Evolutionary conservation across 495 filamentous ascomycete genomes (phyloP).

Genomic region (Penicillium bialowiezense): DNA sequence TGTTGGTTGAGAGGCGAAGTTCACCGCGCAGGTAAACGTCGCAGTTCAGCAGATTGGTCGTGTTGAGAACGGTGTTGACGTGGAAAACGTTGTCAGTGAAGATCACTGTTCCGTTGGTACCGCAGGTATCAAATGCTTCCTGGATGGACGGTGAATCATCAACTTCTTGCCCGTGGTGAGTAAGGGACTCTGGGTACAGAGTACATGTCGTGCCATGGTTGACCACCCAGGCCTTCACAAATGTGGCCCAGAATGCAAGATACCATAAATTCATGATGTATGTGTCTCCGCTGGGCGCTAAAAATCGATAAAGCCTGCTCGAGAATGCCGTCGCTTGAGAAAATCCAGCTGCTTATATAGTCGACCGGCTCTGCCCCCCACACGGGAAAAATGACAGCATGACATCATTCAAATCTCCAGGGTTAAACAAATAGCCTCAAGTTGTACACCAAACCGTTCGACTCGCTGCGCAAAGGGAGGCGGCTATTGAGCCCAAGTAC

Average conservation of each 20-base stretch:
- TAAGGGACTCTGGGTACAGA: constrained; percentile 14
- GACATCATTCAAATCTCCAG: constrained; percentile 3
- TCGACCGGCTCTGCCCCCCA: constrained; percentile 1
- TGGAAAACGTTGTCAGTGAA: constrained; percentile 37
- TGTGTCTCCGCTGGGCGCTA: not conserved
- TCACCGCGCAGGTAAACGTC: constrained; percentile 38
- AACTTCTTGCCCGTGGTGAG: constrained; percentile 13
- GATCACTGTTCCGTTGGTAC: constrained; percentile 35
- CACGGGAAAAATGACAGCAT: not conserved
- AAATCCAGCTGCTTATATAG: not conserved
- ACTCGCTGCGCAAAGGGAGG: not conserved
- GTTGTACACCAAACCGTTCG: no score
- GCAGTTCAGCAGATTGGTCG: constrained; percentile 36
- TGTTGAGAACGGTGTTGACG: constrained; percentile 44
- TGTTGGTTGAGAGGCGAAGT: constrained; percentile 39
- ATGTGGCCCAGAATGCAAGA: constrained; percentile 5
- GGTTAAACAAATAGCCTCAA: constrained; percentile 8
- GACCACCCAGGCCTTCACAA: constrained; percentile 18
- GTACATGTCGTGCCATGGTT: constrained; percentile 18
- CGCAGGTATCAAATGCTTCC: constrained; percentile 40
- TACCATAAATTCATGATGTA: constrained; percentile 8
- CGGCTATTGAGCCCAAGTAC: constrained; percentile 3
- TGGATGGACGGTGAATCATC: constrained; percentile 42
- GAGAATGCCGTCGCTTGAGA: not conserved
- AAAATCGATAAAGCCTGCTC: not conserved